phyloP scores from a whole-genome alignment of 164 flowering plant species.

The Vitis cinerea region DNA sequence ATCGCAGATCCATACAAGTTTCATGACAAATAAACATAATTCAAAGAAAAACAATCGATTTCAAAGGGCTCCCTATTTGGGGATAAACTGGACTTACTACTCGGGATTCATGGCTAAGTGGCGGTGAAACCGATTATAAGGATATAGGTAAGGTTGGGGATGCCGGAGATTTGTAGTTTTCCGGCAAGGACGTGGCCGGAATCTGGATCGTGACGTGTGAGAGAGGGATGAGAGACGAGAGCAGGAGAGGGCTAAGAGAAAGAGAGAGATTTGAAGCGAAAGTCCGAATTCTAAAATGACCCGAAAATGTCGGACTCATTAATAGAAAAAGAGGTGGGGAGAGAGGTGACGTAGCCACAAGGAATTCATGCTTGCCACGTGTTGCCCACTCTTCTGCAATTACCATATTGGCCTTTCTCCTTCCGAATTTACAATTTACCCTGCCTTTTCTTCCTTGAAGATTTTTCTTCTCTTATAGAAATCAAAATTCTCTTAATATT shows the following conservation, averaged over 20 bases:
- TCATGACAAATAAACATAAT: not conserved
- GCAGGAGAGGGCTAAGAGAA: slow-evolving; percentile 2
- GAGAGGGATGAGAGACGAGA: slow-evolving; percentile 8
- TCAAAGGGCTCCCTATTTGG: not conserved
- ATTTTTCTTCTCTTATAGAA: no score
- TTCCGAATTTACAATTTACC: not conserved
- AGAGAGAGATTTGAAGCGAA: not conserved
- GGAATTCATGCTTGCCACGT: slow-evolving; percentile 7
- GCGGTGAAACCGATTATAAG: no score
- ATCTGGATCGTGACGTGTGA: slow-evolving; percentile 2
- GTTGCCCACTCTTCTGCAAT: slow-evolving; percentile 9
- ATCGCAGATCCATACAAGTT: not conserved
- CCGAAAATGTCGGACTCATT: slow-evolving; percentile 2
- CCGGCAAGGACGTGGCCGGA: slow-evolving; percentile 5
- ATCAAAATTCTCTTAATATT: no score
- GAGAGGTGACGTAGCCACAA: slow-evolving; percentile 10
- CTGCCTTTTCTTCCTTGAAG: no score
- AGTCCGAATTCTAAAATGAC: slow-evolving; percentile 7
- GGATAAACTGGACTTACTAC: slow-evolving; percentile 26
- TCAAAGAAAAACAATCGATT: not conserved
- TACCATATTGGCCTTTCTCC: not conserved
- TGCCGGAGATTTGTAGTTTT: not conserved
- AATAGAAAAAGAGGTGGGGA: not conserved
- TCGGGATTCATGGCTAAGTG: slow-evolving; percentile 31
- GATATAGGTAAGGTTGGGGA: not conserved